Conservation (phyloP, 75 land plant species). For the Gnetum montanum region DNA sequence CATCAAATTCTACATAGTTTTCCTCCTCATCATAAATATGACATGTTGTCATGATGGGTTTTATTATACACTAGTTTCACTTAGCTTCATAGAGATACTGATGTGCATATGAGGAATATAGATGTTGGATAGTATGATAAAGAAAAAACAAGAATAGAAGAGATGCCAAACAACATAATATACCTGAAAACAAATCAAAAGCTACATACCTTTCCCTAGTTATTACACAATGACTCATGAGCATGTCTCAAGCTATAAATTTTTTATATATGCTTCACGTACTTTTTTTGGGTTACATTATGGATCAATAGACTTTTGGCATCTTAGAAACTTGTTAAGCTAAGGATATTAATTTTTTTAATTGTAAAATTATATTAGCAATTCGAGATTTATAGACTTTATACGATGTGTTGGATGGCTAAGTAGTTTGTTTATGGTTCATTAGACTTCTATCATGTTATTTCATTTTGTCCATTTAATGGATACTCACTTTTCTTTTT, state of each 20-base stretch:
- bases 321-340: no score
- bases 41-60: conserved; percentile 84
- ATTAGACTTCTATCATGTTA: no score
- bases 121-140: not conserved
- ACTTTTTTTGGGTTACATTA: no score
- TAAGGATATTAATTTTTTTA: no score
- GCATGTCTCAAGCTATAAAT: conserved; percentile 83
- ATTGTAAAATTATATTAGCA: no score
- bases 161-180: not conserved
- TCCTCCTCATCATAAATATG: conserved; percentile 59
- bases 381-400: no score
- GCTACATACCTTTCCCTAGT: conserved; percentile 81
- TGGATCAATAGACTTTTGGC: no score
- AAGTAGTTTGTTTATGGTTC: no score
- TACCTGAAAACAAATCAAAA: not conserved
- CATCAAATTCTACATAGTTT: conserved; percentile 67
- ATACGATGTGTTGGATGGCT: no score
- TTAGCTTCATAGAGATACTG: conserved; percentile 79
- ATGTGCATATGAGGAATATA: not conserved
- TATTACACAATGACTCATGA: conserved; percentile 66
- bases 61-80: conserved; percentile 95
- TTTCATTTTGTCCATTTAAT: no score
- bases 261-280: no score
- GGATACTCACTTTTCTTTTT: no score
- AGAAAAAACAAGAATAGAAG: not conserved